Percentiles rank a stretch among this genome's conserved stretches.
phyloP scores from a whole-genome alignment of 2,329 filamentous ascomycete species.

The Botryotinia narcissicola region DNA sequence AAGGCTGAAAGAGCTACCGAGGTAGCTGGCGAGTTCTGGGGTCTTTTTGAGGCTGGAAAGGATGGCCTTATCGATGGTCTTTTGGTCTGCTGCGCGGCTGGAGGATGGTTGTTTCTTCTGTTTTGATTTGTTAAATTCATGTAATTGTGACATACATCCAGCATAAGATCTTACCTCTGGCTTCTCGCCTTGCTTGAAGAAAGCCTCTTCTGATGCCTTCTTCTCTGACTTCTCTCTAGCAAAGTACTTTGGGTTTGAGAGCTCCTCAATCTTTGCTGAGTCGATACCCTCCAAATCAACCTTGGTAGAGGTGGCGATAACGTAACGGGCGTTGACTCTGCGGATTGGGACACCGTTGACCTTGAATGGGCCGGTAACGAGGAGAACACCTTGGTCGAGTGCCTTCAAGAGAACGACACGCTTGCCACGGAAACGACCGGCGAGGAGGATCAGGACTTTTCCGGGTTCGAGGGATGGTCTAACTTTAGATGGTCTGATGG shows the following conservation, averaged over 20 bases:
- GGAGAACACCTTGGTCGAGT: slow-evolving; percentile 95
- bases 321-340: slow-evolving; percentile 89
- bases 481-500: slow-evolving; percentile 81
- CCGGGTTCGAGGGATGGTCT: slow-evolving; percentile 90
- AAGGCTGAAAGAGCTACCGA: slow-evolving; percentile 94
- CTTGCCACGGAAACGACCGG: slow-evolving; percentile 99
- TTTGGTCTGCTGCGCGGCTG: slow-evolving; percentile 94
- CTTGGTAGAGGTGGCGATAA: slow-evolving; percentile 85
- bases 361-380: slow-evolving; percentile 99
- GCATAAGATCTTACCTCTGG: slow-evolving; percentile 67
- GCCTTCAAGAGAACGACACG: slow-evolving; percentile 98
- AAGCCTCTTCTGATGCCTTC: slow-evolving; percentile 96
- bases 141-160: background rate
- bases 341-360: slow-evolving; percentile 98
- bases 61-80: slow-evolving; percentile 95
- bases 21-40: slow-evolving; percentile 89
- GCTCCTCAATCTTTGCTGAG: slow-evolving; percentile 81
- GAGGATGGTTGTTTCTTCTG: slow-evolving; percentile 97
- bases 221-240: slow-evolving; percentile 90
- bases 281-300: slow-evolving; percentile 84
- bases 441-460: slow-evolving; percentile 96
- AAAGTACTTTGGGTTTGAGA: slow-evolving; percentile 82
- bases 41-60: slow-evolving; percentile 98
- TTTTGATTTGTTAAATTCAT: slow-evolving; percentile 31
- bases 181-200: slow-evolving; percentile 99